These are phyloP conservation scores for Artemisia argyi DNA, from an alignment of 129 eudicot species.

Conservation along the genomic window DNA sequence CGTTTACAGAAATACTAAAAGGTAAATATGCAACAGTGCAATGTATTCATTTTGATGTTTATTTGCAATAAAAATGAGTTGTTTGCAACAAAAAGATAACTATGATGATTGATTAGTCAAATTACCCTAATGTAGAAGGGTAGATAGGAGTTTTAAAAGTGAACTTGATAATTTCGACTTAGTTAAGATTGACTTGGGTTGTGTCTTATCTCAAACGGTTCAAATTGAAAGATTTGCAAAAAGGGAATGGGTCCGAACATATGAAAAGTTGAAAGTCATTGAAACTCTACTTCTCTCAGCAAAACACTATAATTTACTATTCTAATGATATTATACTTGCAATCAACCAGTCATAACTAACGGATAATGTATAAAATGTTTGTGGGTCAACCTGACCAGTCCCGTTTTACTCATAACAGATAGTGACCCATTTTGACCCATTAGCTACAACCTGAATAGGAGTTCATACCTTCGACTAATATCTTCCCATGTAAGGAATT, in stretches of 20 bases:
- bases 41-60: too few species aligned
- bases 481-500: slow-evolving; percentile 97
- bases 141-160: background rate
- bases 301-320: background rate
- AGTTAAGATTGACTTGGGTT: background rate
- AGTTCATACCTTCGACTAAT: too few species aligned
- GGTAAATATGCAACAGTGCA: too few species aligned
- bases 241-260: background rate
- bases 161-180: background rate
- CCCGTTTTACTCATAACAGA: background rate
- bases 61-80: slow-evolving; percentile 14
- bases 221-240: background rate
- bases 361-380: background rate
- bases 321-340: background rate
- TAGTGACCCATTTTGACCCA: background rate
- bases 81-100: slow-evolving; percentile 4
- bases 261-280: background rate
- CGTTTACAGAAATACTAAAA: too few species aligned
- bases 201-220: background rate
- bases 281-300: background rate
- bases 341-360: background rate
- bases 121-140: background rate
- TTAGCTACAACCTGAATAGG: background rate
- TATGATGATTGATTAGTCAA: background rate
- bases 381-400: background rate